phyloP scores from a whole-genome alignment of 208 protist species.

The Trypanosoma scelopori region DNA sequence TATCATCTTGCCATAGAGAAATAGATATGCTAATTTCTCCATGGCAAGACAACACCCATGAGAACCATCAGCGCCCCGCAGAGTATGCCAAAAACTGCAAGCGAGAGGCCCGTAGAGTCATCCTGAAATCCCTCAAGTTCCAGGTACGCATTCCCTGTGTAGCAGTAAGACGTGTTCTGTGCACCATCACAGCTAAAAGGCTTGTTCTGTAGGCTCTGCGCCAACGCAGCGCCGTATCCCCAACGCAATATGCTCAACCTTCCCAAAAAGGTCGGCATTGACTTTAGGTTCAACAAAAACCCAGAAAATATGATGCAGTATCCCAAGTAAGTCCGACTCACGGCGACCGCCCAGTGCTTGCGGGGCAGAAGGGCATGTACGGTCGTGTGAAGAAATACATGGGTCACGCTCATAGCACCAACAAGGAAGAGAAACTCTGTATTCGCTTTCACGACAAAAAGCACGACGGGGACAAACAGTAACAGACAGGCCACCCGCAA shows the following conservation, averaged over 20 bases:
- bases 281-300: slow-evolving; percentile 62
- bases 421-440: slow-evolving; percentile 36
- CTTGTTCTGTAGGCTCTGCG: slow-evolving; percentile 40
- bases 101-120: slow-evolving; percentile 36
- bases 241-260: slow-evolving; percentile 50
- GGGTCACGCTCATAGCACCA: slow-evolving; percentile 43
- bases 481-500: slow-evolving; percentile 37
- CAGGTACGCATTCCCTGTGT: slow-evolving; percentile 54
- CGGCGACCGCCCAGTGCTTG: slow-evolving; percentile 20
- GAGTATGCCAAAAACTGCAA: slow-evolving; percentile 14
- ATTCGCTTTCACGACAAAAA: slow-evolving; percentile 43
- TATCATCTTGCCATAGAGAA: background rate
- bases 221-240: slow-evolving; percentile 60
- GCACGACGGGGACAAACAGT: slow-evolving; percentile 43
- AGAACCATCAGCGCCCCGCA: slow-evolving; percentile 23
- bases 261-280: slow-evolving; percentile 36
- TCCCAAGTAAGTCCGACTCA: slow-evolving; percentile 35
- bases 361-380: slow-evolving; percentile 33
- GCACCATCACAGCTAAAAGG: slow-evolving; percentile 55
- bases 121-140: slow-evolving; percentile 39
- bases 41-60: slow-evolving; percentile 22
- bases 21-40: slow-evolving; percentile 1
- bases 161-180: slow-evolving; percentile 68
- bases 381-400: slow-evolving; percentile 47
- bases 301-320: slow-evolving; percentile 62